Evolutionary conservation across 202 grass and related monocot genomes (phyloP), one percentile per base, ranked within the genome.

Genomic region (Dendrocalamus latiflorus): DNA sequence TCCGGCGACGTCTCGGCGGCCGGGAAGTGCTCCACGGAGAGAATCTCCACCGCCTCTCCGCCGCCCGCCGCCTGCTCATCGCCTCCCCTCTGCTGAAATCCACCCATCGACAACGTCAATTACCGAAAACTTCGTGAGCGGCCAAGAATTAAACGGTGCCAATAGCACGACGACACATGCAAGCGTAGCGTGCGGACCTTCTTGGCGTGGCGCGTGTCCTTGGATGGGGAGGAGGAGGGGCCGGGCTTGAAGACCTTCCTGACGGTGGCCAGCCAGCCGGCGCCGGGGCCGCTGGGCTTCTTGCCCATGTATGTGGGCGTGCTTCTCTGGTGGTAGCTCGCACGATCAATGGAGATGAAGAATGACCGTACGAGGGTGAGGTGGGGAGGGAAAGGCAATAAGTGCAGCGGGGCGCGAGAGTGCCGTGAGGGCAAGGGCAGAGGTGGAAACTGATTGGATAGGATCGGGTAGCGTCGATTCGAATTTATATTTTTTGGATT

Each of bases 11-110:
- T 94, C 78, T 94, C 94, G 8, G 76, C 58, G 1, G 83, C 55
- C 11, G 90, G 91, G 66, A 97, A 97, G 69, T 92, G 91, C 9
- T 97, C 94, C 22, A 92, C 26, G 1, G 94, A 97, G 47, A 97
- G 77, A 38, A 92, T 87, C 58, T 97, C 91, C 1, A 77, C 87
- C 30, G 75, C 70, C 11, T 87, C 86, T 6, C 77, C 72, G 4
- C 77, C 60, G 6, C 57, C 53, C 33, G 22, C 86, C 21, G 68
- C 65, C 8, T 69, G 82, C 38, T 34, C 80, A 0, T 79, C 86
- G 9, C 54, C 70, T 30, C 65, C 84, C 65, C 18, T 82, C 64
- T 90, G 75, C 58, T 12, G 6, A 53, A 2, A 21, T 76, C 47
- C 24, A 54, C 15, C 26, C 17, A 14, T 8, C 61, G 63, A n/a